Base-by-base conservation (phyloP, 2,329 filamentous ascomycete genomes). In the Biscogniauxia sp. region DNA sequence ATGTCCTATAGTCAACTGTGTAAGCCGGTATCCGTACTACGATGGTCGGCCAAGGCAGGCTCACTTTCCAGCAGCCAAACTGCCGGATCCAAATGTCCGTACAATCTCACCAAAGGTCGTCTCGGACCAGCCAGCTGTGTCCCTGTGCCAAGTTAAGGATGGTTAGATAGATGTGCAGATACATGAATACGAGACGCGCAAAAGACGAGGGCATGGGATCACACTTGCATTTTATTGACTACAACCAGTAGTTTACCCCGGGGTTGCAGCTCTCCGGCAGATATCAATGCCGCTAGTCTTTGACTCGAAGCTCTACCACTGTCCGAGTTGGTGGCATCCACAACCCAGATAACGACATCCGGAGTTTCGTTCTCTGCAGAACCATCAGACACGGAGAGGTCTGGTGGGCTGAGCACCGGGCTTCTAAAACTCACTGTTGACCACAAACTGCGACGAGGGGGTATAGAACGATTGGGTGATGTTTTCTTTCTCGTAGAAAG, bases 231-330 rank as follows among this genome's bases (percentile, higher is more conserved):
- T 55, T 53, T 45, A 51, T 59, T 45, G 7, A 45, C 37, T 45
- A 45, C 37, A n/a, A 45, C 11, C 37, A 45, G 5, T 2, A 45
- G 37, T 5, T n/a, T 45, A 6, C 15, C 37, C 15, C n/a, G 13
- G 8, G 57, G 52, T 15, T 26, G 52, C 7, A 55, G 13, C 3
- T 25, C 17, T 15, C 3, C 41, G 20, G 5, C 37, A 20, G 53
- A 51, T 54, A 59, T 19, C 15, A 45, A 59, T 6, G 57, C 55
- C 19, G 45, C 57, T 59, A 59, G 17, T 45, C 54, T 26, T 50
- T 55, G 11, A 15, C 57, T 59, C 2, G 57, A 59, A 20, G 25
- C n/a, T 8, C 20, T 25, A 45, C 57, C 51, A 7, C 20, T 6
- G n/a, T 55, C 57, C 15, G 53, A 6, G 13, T 19, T 23, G 49